Base-by-base conservation (phyloP, 2,329 filamentous ascomycete genomes). In the Penicillium glabrum region DNA sequence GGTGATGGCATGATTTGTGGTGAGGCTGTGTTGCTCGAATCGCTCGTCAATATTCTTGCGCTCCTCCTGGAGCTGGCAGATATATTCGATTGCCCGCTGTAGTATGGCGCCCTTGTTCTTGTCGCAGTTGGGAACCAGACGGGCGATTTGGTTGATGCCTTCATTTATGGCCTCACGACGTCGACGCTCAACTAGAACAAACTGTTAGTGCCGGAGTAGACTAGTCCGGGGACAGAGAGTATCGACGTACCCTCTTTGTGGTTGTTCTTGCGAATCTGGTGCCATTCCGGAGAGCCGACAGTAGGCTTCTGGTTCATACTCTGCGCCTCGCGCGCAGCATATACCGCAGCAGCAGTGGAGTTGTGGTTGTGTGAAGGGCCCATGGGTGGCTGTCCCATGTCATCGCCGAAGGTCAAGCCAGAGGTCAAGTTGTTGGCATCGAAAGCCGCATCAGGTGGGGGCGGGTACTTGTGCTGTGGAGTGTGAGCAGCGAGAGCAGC, bases 21-120 rank as follows among this genome's bases (percentile, higher is more conserved):
- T 79, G 58, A 78, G 74, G 47, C 76, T 77, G 54, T 70, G 74
- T 39, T 75, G 73, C 43, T 78, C 75, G 66, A 75, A 78, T 21
- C 75, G 71, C 44, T 75, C 72, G 39, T 66, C 67, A 61, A 76
- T 75, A n/a, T 67, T 67, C 57, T 77, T 77, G 57, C 76, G 76
- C 43, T 80, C 78, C 26, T 77, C 75, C 45, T 79, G 74, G 16
- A 99, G 84, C 70, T 97, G 92, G 11, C 87, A 89, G 72, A 99
- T 98, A 79, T 96, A 98, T 62, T 91, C 88, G 10, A 97, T 93
- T 0, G 95, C 92, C 33, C 93, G 90, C 72, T 96, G 90, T 37
- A 99, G 81, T 62, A 99, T 98, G 2, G 92, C 96, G 0, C 95
- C 95, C 77, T 99, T 99, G 81, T 99, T 98, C 82, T 98, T 99